Conservation (phyloP, 2,329 filamentous ascomycete genomes). For the Magnaporthales sp. region DNA sequence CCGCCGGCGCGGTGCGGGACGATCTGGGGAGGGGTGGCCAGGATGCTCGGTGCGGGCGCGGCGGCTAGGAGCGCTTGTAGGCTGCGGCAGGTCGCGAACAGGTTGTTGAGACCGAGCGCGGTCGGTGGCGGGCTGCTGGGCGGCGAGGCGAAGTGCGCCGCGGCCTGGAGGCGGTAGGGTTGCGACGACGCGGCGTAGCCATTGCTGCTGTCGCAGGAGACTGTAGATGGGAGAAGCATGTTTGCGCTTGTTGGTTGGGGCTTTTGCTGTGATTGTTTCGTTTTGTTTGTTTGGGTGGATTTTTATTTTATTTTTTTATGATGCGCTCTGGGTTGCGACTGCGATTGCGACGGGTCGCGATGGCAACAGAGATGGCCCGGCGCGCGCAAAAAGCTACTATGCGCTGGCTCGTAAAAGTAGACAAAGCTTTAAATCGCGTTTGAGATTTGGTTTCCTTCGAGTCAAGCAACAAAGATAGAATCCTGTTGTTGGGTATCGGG, state of each 20-base stretch:
- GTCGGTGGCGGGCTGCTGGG: slow-evolving; percentile 45
- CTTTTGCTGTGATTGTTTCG: neutral
- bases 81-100: slow-evolving; percentile 51
- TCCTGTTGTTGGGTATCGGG: neutral
- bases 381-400: neutral
- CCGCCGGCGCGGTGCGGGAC: neutral
- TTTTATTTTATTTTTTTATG: no score
- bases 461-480: neutral
- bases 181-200: neutral
- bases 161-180: slow-evolving; percentile 3
- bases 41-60: slow-evolving; percentile 19
- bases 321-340: neutral
- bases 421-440: neutral
- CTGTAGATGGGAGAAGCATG: slow-evolving; percentile 6
- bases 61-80: slow-evolving; percentile 49
- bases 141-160: slow-evolving; percentile 43
- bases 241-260: neutral
- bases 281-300: neutral
- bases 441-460: neutral
- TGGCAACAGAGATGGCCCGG: neutral
- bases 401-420: neutral
- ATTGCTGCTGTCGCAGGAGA: slow-evolving; percentile 5
- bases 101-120: slow-evolving; percentile 37
- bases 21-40: slow-evolving; percentile 17
- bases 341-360: neutral